Evolutionary conservation across 2,329 filamentous ascomycete species (phyloP).

Genomic region (Aspergillus sp.): DNA sequence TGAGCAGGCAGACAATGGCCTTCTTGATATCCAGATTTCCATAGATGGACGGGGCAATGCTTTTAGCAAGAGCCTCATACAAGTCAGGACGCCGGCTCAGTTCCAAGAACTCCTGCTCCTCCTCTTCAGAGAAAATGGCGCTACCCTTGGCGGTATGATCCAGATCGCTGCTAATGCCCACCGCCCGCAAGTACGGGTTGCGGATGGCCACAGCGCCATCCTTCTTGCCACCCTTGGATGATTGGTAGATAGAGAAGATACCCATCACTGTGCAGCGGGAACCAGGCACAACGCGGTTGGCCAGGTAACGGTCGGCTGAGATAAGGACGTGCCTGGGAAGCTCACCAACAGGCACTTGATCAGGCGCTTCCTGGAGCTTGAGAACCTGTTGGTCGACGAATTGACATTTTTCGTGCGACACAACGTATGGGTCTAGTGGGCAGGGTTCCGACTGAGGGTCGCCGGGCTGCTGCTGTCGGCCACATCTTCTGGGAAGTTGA

Average conservation of each 20-base stretch:
- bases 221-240: slow-evolving; percentile 75
- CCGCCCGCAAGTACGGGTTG: slow-evolving; percentile 89
- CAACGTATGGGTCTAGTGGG: slow-evolving; percentile 92
- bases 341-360: slow-evolving; percentile 96
- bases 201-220: slow-evolving; percentile 88
- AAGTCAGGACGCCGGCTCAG: slow-evolving; percentile 87
- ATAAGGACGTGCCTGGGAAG: slow-evolving; percentile 92
- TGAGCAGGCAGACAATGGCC: slow-evolving; percentile 86
- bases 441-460: slow-evolving; percentile 74
- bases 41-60: slow-evolving; percentile 96
- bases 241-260: slow-evolving; percentile 96
- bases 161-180: slow-evolving; percentile 86
- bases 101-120: slow-evolving; percentile 94
- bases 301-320: slow-evolving; percentile 92
- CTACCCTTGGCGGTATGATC: slow-evolving; percentile 87
- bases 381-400: slow-evolving; percentile 99
- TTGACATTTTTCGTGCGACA: slow-evolving; percentile 87
- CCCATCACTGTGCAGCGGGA: slow-evolving; percentile 94
- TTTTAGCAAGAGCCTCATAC: slow-evolving; percentile 86
- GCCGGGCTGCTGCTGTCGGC: slow-evolving; percentile 58
- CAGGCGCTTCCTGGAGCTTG: slow-evolving; percentile 95
- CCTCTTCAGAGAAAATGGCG: slow-evolving; percentile 84
- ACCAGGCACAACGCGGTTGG: slow-evolving; percentile 92
- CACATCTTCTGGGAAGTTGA: slow-evolving; percentile 78
- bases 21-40: slow-evolving; percentile 97